Evolutionary conservation across 352 stramenopile genomes (phyloP).

Genomic region (Globisporangium irregulare): DNA sequence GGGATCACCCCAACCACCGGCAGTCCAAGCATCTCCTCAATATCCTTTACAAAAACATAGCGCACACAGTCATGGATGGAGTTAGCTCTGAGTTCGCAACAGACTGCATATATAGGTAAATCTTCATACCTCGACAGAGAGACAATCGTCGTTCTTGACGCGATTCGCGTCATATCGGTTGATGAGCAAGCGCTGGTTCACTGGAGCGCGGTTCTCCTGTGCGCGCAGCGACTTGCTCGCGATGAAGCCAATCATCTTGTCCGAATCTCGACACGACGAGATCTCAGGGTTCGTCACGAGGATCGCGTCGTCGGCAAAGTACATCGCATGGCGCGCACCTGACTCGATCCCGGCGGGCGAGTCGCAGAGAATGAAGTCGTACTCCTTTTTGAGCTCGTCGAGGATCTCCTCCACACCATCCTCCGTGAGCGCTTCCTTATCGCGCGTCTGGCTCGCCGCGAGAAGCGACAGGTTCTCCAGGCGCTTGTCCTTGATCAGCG

Average conservation of each 20-base stretch:
- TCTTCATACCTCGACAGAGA: slow-evolving; percentile 75
- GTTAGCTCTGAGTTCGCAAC: background rate
- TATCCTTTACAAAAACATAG: slow-evolving; percentile 47
- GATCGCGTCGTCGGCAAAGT: slow-evolving; percentile 92
- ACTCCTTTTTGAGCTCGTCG: slow-evolving; percentile 76
- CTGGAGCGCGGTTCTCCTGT: slow-evolving; percentile 67
- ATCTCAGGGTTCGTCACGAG: slow-evolving; percentile 95
- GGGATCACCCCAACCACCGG: slow-evolving; percentile 90
- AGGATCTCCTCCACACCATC: slow-evolving; percentile 84
- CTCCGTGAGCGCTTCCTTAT: slow-evolving; percentile 90
- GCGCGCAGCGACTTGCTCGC: slow-evolving; percentile 84
- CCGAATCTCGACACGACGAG: slow-evolving; percentile 89
- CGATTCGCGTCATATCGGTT: slow-evolving; percentile 91
- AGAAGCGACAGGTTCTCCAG: slow-evolving; percentile 82
- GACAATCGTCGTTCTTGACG: slow-evolving; percentile 86
- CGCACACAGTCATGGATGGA: background rate
- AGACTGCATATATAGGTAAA: background rate
- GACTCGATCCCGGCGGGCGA: slow-evolving; percentile 90
- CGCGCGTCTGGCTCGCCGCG: slow-evolving; percentile 87
- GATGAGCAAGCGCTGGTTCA: slow-evolving; percentile 86
- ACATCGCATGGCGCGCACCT: slow-evolving; percentile 89
- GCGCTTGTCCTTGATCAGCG: slow-evolving; percentile 90
- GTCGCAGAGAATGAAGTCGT: slow-evolving; percentile 91
- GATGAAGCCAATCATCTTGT: slow-evolving; percentile 97
- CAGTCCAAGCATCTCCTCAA: slow-evolving; percentile 91